Percentiles rank a stretch among this genome's conserved stretches.
These are phyloP conservation scores for Backusella circina DNA, from an alignment of 192 early-diverging fungal species.

Conservation along the genomic window DNA sequence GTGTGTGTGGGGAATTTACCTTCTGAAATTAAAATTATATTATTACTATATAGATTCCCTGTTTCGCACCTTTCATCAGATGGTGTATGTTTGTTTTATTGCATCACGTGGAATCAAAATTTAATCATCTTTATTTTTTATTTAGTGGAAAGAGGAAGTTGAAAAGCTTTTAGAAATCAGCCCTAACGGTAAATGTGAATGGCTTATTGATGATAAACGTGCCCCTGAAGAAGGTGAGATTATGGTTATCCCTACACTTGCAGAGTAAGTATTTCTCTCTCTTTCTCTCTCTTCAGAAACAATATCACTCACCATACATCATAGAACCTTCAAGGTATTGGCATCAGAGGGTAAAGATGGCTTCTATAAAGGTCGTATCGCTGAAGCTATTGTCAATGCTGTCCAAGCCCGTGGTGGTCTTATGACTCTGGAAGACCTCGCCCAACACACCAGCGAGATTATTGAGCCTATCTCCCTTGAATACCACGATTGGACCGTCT, in stretches of 20 bases:
- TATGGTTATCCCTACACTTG: slow-evolving; percentile 53
- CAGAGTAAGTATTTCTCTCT: slow-evolving; percentile 47
- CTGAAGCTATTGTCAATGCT: slow-evolving; percentile 60
- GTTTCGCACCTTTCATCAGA: slow-evolving; percentile 31
- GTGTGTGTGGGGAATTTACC: not conserved
- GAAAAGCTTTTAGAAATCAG: slow-evolving; percentile 15
- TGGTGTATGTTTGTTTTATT: slow-evolving; percentile 15
- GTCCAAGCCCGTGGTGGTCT: slow-evolving; percentile 54
- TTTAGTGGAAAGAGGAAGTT: slow-evolving; percentile 37
- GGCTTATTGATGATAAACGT: slow-evolving; percentile 42
- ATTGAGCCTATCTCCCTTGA: slow-evolving; percentile 60
- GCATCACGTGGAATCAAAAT: not conserved
- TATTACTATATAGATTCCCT: slow-evolving; percentile 13
- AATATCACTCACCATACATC: not conserved
- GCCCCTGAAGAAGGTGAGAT: slow-evolving; percentile 62
- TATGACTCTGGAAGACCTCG: slow-evolving; percentile 65
- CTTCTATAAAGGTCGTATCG: slow-evolving; percentile 69
- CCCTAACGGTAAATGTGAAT: slow-evolving; percentile 40
- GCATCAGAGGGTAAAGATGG: slow-evolving; percentile 60
- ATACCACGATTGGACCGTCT: slow-evolving; percentile 56
- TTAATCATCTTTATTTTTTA: not conserved
- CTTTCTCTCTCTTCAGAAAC: slow-evolving; percentile 1
- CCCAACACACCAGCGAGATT: slow-evolving; percentile 44
- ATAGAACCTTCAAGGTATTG: slow-evolving; percentile 50
- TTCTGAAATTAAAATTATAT: not conserved